Evolutionary conservation across 768 basidiomycete genomes (phyloP).

Genomic region (Lanmaoa pseudosensibilis): DNA sequence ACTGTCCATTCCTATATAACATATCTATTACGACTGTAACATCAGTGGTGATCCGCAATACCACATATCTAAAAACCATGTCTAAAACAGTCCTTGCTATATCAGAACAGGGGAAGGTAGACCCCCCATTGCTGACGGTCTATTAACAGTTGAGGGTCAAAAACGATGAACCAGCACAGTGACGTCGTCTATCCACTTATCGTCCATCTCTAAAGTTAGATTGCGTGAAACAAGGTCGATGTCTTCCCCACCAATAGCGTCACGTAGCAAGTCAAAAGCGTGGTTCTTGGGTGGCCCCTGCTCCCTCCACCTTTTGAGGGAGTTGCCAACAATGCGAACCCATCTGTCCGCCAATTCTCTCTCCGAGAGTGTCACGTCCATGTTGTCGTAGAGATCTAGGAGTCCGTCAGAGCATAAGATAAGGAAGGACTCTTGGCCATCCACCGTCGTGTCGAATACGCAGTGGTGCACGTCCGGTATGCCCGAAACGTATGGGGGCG

Average conservation of each 20-base stretch:
- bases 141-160: constrained; percentile 15
- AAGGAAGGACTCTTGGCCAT: constrained; percentile 31
- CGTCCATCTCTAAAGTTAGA: constrained; percentile 50
- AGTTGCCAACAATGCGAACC: constrained; percentile 33
- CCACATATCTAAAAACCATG: constrained; percentile 5
- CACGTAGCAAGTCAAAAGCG: constrained; percentile 42
- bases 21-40: constrained; percentile 12
- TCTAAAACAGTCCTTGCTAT: constrained; percentile 1
- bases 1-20: constrained; percentile 15
- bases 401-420: constrained; percentile 51
- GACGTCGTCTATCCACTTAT: constrained; percentile 51
- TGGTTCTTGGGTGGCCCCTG: constrained; percentile 30
- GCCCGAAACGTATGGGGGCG: constrained; percentile 48
- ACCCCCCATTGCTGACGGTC: background rate
- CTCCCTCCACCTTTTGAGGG: constrained; percentile 22
- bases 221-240: constrained; percentile 40
- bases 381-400: constrained; percentile 39
- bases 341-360: constrained; percentile 36
- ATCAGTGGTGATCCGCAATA: constrained; percentile 8
- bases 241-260: constrained; percentile 45
- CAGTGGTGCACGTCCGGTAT: constrained; percentile 42
- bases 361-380: constrained; percentile 21
- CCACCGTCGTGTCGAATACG: constrained; percentile 23
- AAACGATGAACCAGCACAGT: constrained; percentile 46
- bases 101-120: background rate